phyloP scores from a whole-genome alignment of 2,329 filamentous ascomycete genomes.

The Botrytis fragariae region DNA sequence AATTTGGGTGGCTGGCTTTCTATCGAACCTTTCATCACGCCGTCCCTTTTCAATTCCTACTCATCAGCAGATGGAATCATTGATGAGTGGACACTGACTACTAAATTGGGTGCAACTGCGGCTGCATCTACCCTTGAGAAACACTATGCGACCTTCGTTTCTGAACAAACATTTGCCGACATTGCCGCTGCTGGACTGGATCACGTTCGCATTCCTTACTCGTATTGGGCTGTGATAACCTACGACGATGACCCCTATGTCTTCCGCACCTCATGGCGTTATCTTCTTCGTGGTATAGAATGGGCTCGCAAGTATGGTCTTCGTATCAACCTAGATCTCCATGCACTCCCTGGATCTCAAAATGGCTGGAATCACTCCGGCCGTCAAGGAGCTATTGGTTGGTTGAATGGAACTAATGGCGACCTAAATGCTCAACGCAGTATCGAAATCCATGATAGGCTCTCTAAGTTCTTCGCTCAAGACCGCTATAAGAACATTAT shows the following conservation, averaged over 20 bases:
- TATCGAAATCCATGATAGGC: constrained; percentile 79
- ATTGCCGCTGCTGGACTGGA: constrained; percentile 88
- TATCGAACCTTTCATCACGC: constrained; percentile 92
- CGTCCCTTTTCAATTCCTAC: constrained; percentile 75
- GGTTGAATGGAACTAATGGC: constrained; percentile 90
- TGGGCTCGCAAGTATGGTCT: constrained; percentile 91
- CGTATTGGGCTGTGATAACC: constrained; percentile 88
- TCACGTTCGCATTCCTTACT: constrained; percentile 93
- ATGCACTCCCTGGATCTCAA: constrained; percentile 87
- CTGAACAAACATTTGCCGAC: constrained; percentile 76
- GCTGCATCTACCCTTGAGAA: constrained; percentile 71
- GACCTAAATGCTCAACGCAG: constrained; percentile 74
- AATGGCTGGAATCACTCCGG: constrained; percentile 99
- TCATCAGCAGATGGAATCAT: constrained; percentile 58
- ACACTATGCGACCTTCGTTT: constrained; percentile 89
- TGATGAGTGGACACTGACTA: constrained; percentile 81
- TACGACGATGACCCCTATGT: constrained; percentile 89
- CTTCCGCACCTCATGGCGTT: constrained; percentile 84
- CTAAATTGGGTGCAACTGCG: constrained; percentile 64
- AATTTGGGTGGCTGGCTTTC: constrained; percentile 94
- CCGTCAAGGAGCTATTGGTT: constrained; percentile 73
- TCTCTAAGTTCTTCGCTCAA: constrained; percentile 91
- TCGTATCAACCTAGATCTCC: constrained; percentile 88
- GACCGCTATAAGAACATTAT: constrained; percentile 89
- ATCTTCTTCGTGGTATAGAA: constrained; percentile 88